Evolutionary conservation across 2,329 filamentous ascomycete species (phyloP).

Genomic region (Diplodia scrobiculata): DNA sequence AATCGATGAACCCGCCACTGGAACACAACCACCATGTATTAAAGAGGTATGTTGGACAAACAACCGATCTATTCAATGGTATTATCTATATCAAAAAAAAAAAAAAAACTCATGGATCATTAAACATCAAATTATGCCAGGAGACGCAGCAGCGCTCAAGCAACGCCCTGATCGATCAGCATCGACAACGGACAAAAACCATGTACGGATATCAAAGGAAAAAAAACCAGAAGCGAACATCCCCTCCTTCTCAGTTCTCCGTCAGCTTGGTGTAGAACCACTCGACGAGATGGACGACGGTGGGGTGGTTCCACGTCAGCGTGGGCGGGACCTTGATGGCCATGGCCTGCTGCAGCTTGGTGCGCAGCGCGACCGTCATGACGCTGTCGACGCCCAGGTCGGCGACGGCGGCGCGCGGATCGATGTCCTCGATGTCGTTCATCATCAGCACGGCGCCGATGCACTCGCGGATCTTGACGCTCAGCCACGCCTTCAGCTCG

Average conservation of each 20-base stretch:
- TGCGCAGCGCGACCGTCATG: constrained; percentile 45
- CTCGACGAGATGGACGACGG: constrained; percentile 44
- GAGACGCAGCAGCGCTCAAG: no score
- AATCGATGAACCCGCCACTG: no score
- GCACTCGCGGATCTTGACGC: constrained; percentile 40
- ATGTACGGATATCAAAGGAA: background rate
- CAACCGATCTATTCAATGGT: no score
- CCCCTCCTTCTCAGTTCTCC: background rate
- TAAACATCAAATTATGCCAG: no score
- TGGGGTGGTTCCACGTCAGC: constrained; percentile 48
- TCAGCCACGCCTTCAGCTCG: constrained; percentile 38
- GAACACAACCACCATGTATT: no score
- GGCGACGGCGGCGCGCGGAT: constrained; percentile 40
- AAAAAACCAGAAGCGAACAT: background rate
- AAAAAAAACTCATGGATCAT: no score
- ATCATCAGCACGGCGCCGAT: constrained; percentile 43
- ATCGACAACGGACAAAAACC: background rate
- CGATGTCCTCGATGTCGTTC: constrained; percentile 40
- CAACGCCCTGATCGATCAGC: no score
- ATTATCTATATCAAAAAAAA: no score
- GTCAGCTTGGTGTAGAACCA: constrained; percentile 42
- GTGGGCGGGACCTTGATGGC: constrained; percentile 46
- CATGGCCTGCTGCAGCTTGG: constrained; percentile 42
- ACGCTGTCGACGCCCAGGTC: constrained; percentile 49
- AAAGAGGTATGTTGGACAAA: no score